These are phyloP conservation scores for Paragyromitra xinjiangensis DNA, from an alignment of 495 filamentous ascomycete species.

Conservation along the genomic window DNA sequence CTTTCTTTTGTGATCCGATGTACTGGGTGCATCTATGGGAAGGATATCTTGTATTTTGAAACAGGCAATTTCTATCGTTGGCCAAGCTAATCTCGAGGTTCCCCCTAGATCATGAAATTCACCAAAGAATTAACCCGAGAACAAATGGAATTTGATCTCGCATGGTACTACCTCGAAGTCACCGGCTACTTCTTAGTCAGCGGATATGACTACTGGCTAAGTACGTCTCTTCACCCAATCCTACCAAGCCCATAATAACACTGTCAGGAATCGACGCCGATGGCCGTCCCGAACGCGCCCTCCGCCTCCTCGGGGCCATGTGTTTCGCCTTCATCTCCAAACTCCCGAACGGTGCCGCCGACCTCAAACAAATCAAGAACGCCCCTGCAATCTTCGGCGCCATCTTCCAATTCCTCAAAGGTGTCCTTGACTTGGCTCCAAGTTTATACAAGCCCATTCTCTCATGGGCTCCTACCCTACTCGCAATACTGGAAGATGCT, in stretches of 20 bases:
- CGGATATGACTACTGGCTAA: constrained; percentile 30
- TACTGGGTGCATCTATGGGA: no score
- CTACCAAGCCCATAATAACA: neutral
- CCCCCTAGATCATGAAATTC: constrained; percentile 17
- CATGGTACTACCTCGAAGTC: constrained; percentile 13
- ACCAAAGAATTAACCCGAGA: constrained; percentile 10
- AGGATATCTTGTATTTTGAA: no score
- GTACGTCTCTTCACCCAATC: neutral
- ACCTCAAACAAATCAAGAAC: constrained; percentile 31
- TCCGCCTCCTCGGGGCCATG: constrained; percentile 23
- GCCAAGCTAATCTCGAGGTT: neutral
- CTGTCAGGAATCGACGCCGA: neutral
- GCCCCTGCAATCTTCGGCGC: constrained; percentile 20
- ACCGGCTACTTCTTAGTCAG: constrained; percentile 23
- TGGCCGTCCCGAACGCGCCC: neutral
- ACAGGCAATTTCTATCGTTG: neutral
- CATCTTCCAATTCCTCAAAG: constrained; percentile 11
- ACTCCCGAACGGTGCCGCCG: constrained; percentile 26
- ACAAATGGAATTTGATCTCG: constrained; percentile 6
- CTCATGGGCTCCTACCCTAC: constrained; percentile 10
- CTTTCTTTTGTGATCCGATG: neutral
- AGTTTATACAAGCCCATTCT: constrained; percentile 2
- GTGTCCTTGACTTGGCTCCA: constrained; percentile 4
- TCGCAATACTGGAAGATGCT: constrained; percentile 14
- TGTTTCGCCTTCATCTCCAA: constrained; percentile 27